Evolutionary conservation across 129 eudicot species (phyloP), one percentile per base, ranked within the genome.

Genomic region (Escallonia rubra): DNA sequence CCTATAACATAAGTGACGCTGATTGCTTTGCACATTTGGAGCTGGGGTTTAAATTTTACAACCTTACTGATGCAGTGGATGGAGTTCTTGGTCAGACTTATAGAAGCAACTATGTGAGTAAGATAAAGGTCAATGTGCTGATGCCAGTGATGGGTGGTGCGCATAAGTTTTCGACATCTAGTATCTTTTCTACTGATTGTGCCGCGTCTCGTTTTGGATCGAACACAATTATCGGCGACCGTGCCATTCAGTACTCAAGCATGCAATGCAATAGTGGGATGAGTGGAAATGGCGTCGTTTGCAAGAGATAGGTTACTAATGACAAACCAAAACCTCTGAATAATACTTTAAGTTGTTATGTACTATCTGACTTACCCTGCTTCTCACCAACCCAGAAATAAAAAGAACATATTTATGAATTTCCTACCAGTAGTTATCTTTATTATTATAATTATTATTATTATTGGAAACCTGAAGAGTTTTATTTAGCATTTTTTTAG

Each of bases 81-180:
- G 91, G 91, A 2, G 83, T 86, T 10, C 55, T 86, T 65, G 91
- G 91, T 1, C 87, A 79, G 48, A 82, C 91, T 0, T 86, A 82
- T 59, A 81, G 67, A 2, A 72, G 79, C 45, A 77, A 74, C 13
- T 86, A 86, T 14, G 78, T 75, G 6, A 82, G 83, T 43, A 67
- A 79, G 55, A 83, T 63, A 2, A 86, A 86, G 75, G 77, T 86
- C 83, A 85, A 85, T 23, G 71, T 79, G 1, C 70, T 55, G 5
- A 82, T 79, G 85, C 91, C 91, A 6, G 83, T 86, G 73, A 64
- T 86, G 66, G 91, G 91, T 4, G 91, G 87, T 10, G 61, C 79
- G 3, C 66, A 39, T 47, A 77, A 86, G 10, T 86, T 86, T 69
- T 62, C 78, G 0, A 69, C 87, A 52, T 79, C 91, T 10, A 57